A percentile compares a stretch with the other conserved stretches of the same genome.
Evolutionary conservation across 1,139 yeast genomes (phyloP).

Genomic region (Sugiyamaella paludigena): DNA sequence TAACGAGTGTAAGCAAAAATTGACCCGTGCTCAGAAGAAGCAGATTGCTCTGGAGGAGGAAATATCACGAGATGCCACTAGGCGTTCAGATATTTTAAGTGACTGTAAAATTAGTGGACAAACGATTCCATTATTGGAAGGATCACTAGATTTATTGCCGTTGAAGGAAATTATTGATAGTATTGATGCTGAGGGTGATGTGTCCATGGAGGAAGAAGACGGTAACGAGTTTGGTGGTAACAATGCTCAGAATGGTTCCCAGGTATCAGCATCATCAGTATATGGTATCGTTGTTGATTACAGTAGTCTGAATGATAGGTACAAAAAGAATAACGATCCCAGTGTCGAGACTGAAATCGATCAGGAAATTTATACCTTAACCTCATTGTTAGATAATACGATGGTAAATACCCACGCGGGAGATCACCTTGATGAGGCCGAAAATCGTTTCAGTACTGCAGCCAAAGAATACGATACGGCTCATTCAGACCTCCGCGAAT

Average conservation of each 20-base stretch:
- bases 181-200: conserved; percentile 18
- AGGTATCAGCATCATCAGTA: conserved; percentile 6
- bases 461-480: conserved; percentile 66
- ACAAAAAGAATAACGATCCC: conserved; percentile 39
- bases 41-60: conserved; percentile 46
- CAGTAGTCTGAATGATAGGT: conserved; percentile 46
- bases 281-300: conserved; percentile 59
- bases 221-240: conserved; percentile 19
- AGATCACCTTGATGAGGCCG: conserved; percentile 72
- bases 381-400: conserved; percentile 57
- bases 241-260: conserved; percentile 28
- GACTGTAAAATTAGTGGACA: conserved; percentile 75
- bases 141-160: conserved; percentile 54
- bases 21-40: conserved; percentile 19
- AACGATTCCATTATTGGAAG: conserved; percentile 60
- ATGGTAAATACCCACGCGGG: conserved; percentile 81
- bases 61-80: conserved; percentile 54
- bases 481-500: conserved; percentile 55
- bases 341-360: conserved; percentile 41
- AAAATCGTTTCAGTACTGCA: conserved; percentile 55
- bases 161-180: conserved; percentile 29
- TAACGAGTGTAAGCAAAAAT: conserved; percentile 12
- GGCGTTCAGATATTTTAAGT: conserved; percentile 60
- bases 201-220: conserved; percentile 20
- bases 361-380: conserved; percentile 51